These are phyloP conservation scores for Phialemoniopsis sp. DNA, from an alignment of 2,329 filamentous ascomycete species.

Conservation along the genomic window DNA sequence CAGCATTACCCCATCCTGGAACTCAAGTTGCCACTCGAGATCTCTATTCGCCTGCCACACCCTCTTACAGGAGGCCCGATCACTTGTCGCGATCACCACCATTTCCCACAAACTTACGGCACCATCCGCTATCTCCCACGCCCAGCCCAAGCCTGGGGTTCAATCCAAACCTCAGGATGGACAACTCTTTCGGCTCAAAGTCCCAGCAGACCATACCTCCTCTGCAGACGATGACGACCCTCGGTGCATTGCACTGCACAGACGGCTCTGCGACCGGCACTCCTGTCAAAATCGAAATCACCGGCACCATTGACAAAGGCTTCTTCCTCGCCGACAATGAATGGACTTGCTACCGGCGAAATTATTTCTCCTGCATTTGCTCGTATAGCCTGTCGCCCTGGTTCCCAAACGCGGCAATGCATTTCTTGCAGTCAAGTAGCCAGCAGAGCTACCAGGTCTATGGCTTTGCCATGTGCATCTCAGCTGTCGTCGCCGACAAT, in stretches of 20 bases:
- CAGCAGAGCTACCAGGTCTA: slow-evolving; percentile 60
- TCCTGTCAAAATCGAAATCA: slow-evolving; percentile 66
- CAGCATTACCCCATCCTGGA: slow-evolving; percentile 47
- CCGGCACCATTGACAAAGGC: slow-evolving; percentile 81
- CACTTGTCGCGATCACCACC: slow-evolving; percentile 47
- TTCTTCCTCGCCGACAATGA: slow-evolving; percentile 79
- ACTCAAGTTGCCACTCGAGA: slow-evolving; percentile 46
- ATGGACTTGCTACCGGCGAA: slow-evolving; percentile 90
- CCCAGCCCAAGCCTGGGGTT: slow-evolving; percentile 43
- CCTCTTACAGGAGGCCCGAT: slow-evolving; percentile 45
- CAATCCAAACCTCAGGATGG: slow-evolving; percentile 43
- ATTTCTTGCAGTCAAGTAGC: slow-evolving; percentile 45
- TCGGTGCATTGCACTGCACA: slow-evolving; percentile 58
- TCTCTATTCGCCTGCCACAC: slow-evolving; percentile 47
- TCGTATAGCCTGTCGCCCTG: slow-evolving; percentile 67
- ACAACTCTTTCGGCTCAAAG: slow-evolving; percentile 36
- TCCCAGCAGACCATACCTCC: slow-evolving; percentile 45
- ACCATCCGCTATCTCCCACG: slow-evolving; percentile 49
- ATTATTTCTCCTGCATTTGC: slow-evolving; percentile 85
- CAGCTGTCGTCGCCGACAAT: slow-evolving; percentile 74
- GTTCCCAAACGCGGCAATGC: slow-evolving; percentile 38
- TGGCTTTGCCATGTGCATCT: slow-evolving; percentile 79
- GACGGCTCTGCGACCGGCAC: slow-evolving; percentile 40
- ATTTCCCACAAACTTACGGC: slow-evolving; percentile 41
- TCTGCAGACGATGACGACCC: slow-evolving; percentile 41